Base-by-base conservation (phyloP, 768 basidiomycete genomes). In the Psilocybe sp. region DNA sequence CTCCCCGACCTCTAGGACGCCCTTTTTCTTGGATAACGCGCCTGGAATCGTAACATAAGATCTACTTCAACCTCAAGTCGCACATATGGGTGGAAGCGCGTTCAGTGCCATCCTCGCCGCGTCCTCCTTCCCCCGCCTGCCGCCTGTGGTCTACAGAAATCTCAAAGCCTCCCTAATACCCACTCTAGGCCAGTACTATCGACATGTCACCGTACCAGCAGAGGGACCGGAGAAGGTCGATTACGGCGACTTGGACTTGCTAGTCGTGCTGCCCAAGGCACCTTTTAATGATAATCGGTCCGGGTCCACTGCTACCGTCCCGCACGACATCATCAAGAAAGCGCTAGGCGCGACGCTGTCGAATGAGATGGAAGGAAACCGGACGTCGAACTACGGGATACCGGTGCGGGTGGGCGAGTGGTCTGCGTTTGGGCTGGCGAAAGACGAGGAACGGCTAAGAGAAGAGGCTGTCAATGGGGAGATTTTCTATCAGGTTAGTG, bases 231-330 rank as follows among this genome's bases (percentile, higher is more conserved):
- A 76, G 54, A 89, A 89, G 61, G 39, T 46, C 1, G 80, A 83
- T 61, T 71, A 85, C 53, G 87, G 87, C 1, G 88, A 90, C 59
- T 59, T 90, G 18, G 88, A 89, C 61, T 78, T 87, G 44, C 64
- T 85, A 16, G 86, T 86, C 4, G 71, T 75, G 34, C 54, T 59
- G n/a, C 79, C 85, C 7, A 67, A 58, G 31, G 51, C 59, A 23
- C 44, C 50, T 9, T 47, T 42, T 40, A 20, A 45, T 11, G 7
- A 28, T 28, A 3, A 28, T 3, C 23, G 7, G 23, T 28, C 23
- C 7, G 23, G 23, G 3, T 28, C 23, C 23, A 28, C 23, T 7
- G 23, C 40, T 40, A 31, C 23, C 19, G 63, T 70, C 2, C 61
- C 74, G 1, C 71, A 74, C 20, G 64, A 64, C 28, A 39, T 62